Evolutionary conservation across 441 rosid species (phyloP).

Genomic region (Hura crepitans): DNA sequence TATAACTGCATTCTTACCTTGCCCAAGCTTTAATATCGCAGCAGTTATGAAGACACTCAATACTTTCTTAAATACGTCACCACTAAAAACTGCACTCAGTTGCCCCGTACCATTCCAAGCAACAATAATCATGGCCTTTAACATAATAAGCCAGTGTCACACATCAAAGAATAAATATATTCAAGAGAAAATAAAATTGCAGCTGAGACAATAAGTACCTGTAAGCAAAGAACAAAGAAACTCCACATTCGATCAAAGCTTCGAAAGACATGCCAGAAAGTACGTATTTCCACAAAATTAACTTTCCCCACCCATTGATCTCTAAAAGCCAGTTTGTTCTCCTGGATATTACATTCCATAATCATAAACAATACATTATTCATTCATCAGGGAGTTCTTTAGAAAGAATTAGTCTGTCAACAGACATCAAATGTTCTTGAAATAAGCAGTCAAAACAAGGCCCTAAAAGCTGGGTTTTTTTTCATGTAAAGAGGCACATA

Average conservation of each 20-base stretch:
- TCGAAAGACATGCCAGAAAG: conserved; percentile 95
- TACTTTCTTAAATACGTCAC: conserved; percentile 67
- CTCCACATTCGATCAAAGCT: conserved; percentile 99
- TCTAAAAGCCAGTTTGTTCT: conserved; percentile 50
- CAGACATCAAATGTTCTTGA: background rate
- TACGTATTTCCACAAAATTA: conserved; percentile 95
- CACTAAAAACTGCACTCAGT: conserved; percentile 48
- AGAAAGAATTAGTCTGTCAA: background rate
- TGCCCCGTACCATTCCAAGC: conserved; percentile 83
- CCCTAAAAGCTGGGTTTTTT: background rate
- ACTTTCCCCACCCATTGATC: conserved; percentile 95
- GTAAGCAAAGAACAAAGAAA: conserved; percentile 80
- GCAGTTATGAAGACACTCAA: conserved; percentile 93
- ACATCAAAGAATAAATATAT: conserved; percentile 22
- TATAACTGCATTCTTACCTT: conserved; percentile 46
- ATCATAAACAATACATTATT: conserved; percentile 7
- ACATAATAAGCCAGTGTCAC: conserved; percentile 23
- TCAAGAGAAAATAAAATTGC: background rate
- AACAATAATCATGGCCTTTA: conserved; percentile 88
- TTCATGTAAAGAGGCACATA: background rate
- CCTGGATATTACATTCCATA: conserved; percentile 40
- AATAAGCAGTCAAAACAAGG: background rate
- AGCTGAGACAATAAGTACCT: conserved; percentile 43
- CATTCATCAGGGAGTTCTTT: background rate
- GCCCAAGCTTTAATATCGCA: conserved; percentile 93